Evolutionary conservation across 192 early-diverging fungal species (phyloP).

Genomic region (Linnemannia elongata): DNA sequence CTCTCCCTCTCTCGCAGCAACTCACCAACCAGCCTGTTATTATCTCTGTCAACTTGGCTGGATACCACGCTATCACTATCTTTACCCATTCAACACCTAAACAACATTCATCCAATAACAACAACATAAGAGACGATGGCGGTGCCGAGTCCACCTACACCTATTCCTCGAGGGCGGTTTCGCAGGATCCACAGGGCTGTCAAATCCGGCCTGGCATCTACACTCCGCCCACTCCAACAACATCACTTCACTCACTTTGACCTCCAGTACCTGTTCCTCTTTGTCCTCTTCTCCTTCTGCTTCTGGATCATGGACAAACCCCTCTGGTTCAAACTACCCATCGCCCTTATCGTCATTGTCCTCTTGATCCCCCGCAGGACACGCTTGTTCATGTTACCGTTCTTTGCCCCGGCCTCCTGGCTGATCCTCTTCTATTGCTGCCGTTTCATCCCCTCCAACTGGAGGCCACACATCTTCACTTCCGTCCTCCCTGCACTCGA

Average conservation of each 20-base stretch:
- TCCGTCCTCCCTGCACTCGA: slow-evolving; percentile 74
- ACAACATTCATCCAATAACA: too few species aligned
- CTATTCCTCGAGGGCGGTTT: slow-evolving; percentile 15
- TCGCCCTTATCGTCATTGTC: slow-evolving; percentile 15
- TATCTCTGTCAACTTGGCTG: too few species aligned
- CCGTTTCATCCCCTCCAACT: slow-evolving; percentile 63
- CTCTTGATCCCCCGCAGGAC: slow-evolving; percentile 56
- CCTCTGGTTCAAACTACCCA: slow-evolving; percentile 43
- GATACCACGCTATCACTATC: background rate
- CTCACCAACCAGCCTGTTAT: background rate
- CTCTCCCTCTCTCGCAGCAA: background rate
- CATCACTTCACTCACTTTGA: slow-evolving; percentile 56
- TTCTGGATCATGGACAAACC: slow-evolving; percentile 59
- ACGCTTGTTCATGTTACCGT: slow-evolving; percentile 62
- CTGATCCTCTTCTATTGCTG: slow-evolving; percentile 67
- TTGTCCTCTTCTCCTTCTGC: slow-evolving; percentile 47
- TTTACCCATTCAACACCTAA: background rate
- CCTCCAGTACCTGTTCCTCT: slow-evolving; percentile 62
- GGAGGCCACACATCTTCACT: slow-evolving; percentile 74
- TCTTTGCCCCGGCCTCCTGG: slow-evolving; percentile 66
- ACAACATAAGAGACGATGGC: background rate
- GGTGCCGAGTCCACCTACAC: slow-evolving; percentile 7
- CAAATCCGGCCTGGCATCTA: slow-evolving; percentile 12
- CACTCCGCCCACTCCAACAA: slow-evolving; percentile 31
- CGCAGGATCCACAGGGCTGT: slow-evolving; percentile 26